Evolutionary conservation across 192 early-diverging fungal genomes (phyloP), one percentile per base, ranked within the genome.

Genomic region (Phycomyces nitens): DNA sequence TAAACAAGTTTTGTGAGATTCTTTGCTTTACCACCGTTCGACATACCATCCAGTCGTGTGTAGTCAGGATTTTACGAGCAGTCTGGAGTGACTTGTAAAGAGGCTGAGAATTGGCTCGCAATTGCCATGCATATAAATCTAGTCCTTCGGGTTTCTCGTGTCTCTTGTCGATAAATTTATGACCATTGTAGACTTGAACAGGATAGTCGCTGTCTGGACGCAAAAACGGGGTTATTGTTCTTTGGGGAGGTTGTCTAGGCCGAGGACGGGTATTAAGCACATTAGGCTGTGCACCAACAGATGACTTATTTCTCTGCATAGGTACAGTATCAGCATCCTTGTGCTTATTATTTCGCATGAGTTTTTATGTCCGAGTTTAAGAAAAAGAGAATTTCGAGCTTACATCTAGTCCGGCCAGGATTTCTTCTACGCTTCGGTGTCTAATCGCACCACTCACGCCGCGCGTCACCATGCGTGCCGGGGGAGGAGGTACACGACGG

Each of bases 11-110:
- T 34, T 34, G 7, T 34, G 2, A 34, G 29, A 34, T 38, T 23
- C 34, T 38, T 42, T 20, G 0, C 58, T 16, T 26, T 42, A 23
- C 34, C 3, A 47, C 1, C 3, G 3, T 14, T 47, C 44, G 2
- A 47, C 44, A 47, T 66, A 89, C 85, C 77, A 84, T 84, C 92
- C 91, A 93, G 59, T 94, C 88, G 56, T 80, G 80, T 34, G 88
- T 89, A 7, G 78, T 82, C 14, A 94, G 53, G 18, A 77, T 79
- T 68, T 93, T 93, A 7, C 72, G 76, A 4, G 89, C 85, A 14
- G 75, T 77, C 50, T 84, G 85, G 12, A 92, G 49, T 14, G 84
- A 57, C 29, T 76, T 80, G 59, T 76, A 77, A 8, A 94, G 65
- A 6, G 89, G 87, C 20, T 84, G 77, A 8, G 65, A 21, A 24